Percentiles rank a stretch among this genome's conserved stretches.
Conservation (phyloP, 345 rosid genomes). For the Eucalyptus shirleyi region DNA sequence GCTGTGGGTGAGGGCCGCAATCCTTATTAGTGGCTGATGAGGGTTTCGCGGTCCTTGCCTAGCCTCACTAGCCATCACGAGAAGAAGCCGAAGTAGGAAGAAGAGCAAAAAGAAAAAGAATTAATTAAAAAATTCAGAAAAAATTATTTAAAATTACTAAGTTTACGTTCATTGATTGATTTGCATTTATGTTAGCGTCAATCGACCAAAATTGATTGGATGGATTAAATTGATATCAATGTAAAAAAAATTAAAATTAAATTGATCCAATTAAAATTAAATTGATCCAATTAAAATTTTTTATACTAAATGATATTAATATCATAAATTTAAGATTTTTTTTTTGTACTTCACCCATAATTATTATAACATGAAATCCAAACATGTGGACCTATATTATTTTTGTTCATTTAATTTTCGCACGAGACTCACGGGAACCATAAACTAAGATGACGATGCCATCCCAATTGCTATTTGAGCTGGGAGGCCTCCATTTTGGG, state of each 20-base stretch:
- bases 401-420: neutral
- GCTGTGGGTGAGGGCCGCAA: fast-evolving
- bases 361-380: neutral
- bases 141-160: too few relatives aligned
- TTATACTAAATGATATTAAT: too few relatives aligned
- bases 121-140: too few relatives aligned
- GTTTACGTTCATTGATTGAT: too few relatives aligned
- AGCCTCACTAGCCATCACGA: fast-evolving
- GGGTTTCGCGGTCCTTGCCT: fast-evolving
- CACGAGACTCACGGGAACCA: neutral
- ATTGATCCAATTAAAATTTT: fast-evolving
- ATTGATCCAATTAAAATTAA: fast-evolving
- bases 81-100: fast-evolving
- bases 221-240: fast-evolving
- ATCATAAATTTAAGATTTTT: too few relatives aligned
- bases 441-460: neutral
- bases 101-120: fast-evolving
- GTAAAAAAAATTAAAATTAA: fast-evolving
- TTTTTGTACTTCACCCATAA: too few relatives aligned
- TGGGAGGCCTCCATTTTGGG: too few relatives aligned
- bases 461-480: too few relatives aligned
- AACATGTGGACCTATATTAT: neutral
- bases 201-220: too few relatives aligned
- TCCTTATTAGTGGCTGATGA: fast-evolving
- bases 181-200: too few relatives aligned